Percentiles rank a stretch among this genome's conserved stretches.
Evolutionary conservation across 2,329 filamentous ascomycete species (phyloP).

Genomic region (Calonectria fujianensis): DNA sequence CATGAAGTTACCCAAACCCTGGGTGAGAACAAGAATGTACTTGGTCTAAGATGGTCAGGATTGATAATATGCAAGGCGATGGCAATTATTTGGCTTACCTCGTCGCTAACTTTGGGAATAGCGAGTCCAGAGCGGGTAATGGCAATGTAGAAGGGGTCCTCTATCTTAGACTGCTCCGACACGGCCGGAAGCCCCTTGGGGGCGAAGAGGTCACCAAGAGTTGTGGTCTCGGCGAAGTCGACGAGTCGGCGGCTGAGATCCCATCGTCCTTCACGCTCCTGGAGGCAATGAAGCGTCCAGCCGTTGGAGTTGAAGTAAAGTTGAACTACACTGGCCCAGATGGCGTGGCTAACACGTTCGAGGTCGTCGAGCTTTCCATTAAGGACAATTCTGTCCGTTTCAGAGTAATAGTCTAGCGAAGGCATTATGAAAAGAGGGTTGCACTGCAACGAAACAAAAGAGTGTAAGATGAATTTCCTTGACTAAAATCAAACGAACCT

Average conservation of each 20-base stretch:
- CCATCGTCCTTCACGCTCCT: constrained; percentile 33
- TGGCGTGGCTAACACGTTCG: constrained; percentile 34
- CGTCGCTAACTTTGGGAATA: constrained; percentile 15
- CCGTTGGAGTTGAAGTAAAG: constrained; percentile 33
- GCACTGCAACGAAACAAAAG: constrained; percentile 25
- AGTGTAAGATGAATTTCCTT: constrained; percentile 24
- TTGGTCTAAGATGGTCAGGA: not conserved
- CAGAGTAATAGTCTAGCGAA: constrained; percentile 28
- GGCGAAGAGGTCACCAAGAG: constrained; percentile 14
- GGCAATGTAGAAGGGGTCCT: constrained; percentile 19
- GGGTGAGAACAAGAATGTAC: constrained; percentile 23
- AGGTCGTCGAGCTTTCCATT: constrained; percentile 27
- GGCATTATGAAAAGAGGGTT: constrained; percentile 21
- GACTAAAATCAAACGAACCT: constrained; percentile 23
- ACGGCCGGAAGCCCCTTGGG: constrained; percentile 6
- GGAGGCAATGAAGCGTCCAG: constrained; percentile 38
- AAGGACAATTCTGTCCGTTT: constrained; percentile 34
- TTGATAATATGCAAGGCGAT: not conserved
- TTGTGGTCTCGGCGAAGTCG: constrained; percentile 28
- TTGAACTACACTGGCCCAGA: constrained; percentile 39
- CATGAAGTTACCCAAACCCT: constrained; percentile 15
- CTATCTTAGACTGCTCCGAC: constrained; percentile 5
- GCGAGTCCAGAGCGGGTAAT: constrained; percentile 11
- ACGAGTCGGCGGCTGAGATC: constrained; percentile 27
- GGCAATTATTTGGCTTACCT: not conserved